Evolutionary conservation across 2,329 filamentous ascomycete species (phyloP).

Genomic region (Trichoderma polysporum): DNA sequence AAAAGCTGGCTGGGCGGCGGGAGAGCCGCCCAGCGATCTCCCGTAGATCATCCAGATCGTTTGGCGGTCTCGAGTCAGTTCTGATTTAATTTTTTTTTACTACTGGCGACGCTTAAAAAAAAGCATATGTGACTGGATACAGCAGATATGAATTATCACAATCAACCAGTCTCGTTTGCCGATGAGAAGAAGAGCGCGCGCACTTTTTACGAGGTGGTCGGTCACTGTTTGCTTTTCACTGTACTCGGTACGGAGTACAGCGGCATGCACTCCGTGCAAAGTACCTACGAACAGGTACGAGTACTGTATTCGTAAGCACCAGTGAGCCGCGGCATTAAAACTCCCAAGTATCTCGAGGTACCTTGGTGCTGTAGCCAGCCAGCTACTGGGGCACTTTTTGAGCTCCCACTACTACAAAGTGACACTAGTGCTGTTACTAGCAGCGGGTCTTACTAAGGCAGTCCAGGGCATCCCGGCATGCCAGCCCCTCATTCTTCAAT

Average conservation of each 20-base stretch:
- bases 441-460: background rate
- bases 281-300: too few species aligned
- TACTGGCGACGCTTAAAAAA: background rate
- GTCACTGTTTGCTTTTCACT: background rate
- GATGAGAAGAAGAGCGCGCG: background rate
- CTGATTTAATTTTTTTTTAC: background rate
- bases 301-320: background rate
- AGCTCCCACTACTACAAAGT: background rate
- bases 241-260: background rate
- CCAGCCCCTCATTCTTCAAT: background rate
- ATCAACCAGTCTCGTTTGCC: background rate
- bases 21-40: conserved; percentile 13
- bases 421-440: background rate
- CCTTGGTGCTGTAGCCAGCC: background rate
- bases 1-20: conserved; percentile 10
- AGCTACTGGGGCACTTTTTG: background rate
- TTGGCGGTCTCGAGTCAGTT: conserved; percentile 3
- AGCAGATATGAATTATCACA: background rate
- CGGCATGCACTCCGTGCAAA: too few species aligned
- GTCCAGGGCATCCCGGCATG: background rate
- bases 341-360: background rate
- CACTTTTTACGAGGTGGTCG: too few species aligned
- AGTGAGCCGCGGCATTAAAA: background rate
- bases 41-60: conserved; percentile 9
- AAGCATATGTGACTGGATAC: background rate